Percentiles rank a stretch among this genome's conserved stretches.
Evolutionary conservation across 2,329 filamentous ascomycete species (phyloP).

Genomic region (Xylaria sp.): DNA sequence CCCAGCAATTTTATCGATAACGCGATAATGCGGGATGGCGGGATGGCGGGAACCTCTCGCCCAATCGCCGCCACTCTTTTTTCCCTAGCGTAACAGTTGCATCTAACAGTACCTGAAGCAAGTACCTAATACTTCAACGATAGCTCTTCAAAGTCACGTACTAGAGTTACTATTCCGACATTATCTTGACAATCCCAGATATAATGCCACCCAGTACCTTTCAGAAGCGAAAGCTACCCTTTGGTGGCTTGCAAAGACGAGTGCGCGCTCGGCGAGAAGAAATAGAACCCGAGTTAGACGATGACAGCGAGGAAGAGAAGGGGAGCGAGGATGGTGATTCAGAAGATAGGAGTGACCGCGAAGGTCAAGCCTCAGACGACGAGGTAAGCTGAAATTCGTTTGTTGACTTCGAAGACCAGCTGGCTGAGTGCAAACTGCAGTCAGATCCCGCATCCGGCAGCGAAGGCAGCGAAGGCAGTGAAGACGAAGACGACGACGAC

Average conservation of each 20-base stretch:
- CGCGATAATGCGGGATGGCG: background rate
- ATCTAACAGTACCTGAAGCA: background rate
- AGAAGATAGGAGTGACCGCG: constrained; percentile 38
- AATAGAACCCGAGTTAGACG: constrained; percentile 47
- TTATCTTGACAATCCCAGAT: background rate
- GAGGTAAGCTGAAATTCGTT: constrained; percentile 13
- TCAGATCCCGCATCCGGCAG: constrained; percentile 35
- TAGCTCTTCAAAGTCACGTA: background rate
- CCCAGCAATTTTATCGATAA: constrained; percentile 10
- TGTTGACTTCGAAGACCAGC: background rate
- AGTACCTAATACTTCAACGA: background rate
- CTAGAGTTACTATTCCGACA: background rate
- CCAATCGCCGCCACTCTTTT: constrained; percentile 11
- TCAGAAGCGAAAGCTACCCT: constrained; percentile 50
- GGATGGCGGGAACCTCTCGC: background rate
- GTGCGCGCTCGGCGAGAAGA: constrained; percentile 53
- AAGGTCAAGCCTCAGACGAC: constrained; percentile 25
- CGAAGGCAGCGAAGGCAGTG: constrained; percentile 34
- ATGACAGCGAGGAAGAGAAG: constrained; percentile 45
- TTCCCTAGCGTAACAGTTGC: background rate
- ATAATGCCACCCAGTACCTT: constrained; percentile 34
- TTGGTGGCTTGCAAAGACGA: constrained; percentile 47
- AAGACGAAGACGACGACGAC: constrained; percentile 35
- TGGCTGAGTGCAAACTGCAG: constrained; percentile 12
- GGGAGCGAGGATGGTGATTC: constrained; percentile 41